These are phyloP conservation scores for Vicia villosa DNA, from an alignment of 306 rosid species.

Conservation along the genomic window DNA sequence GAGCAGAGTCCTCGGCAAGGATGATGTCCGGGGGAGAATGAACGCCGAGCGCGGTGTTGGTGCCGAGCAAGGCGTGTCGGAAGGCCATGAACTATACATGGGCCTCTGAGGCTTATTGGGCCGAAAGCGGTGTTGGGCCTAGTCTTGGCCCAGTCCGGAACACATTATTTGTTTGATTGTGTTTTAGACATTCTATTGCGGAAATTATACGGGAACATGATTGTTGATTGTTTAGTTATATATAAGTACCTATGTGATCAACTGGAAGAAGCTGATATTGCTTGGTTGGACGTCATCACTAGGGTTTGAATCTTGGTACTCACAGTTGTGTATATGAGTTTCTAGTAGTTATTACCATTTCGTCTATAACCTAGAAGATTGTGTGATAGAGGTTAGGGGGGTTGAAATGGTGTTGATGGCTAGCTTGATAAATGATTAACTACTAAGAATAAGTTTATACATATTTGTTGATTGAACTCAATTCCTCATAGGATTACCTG, in stretches of 20 bases:
- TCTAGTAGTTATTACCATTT: no score
- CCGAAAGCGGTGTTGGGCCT: no score
- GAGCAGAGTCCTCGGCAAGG: no score
- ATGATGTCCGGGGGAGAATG: no score
- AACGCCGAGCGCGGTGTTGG: no score
- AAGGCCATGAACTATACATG: no score
- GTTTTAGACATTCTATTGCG: not conserved
- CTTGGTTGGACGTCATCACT: no score
- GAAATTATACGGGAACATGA: conserved; percentile 3
- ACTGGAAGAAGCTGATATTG: not conserved
- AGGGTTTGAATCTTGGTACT: no score
- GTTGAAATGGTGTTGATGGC: not conserved
- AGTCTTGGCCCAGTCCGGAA: no score
- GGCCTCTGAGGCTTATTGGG: no score
- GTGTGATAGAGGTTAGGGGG: not conserved
- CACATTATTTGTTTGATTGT: not conserved
- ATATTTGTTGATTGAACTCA: not conserved
- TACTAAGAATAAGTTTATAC: not conserved
- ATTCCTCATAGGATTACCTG: not conserved
- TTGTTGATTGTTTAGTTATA: not conserved
- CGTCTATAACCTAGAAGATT: not conserved
- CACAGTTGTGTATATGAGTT: no score
- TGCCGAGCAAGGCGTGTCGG: no score
- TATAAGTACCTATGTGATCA: not conserved
- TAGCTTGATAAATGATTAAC: not conserved